A percentile compares a stretch with the other conserved stretches of the same genome.
Conservation (phyloP, 2,329 filamentous ascomycete genomes). For the Trichoderma koningiopsis region DNA sequence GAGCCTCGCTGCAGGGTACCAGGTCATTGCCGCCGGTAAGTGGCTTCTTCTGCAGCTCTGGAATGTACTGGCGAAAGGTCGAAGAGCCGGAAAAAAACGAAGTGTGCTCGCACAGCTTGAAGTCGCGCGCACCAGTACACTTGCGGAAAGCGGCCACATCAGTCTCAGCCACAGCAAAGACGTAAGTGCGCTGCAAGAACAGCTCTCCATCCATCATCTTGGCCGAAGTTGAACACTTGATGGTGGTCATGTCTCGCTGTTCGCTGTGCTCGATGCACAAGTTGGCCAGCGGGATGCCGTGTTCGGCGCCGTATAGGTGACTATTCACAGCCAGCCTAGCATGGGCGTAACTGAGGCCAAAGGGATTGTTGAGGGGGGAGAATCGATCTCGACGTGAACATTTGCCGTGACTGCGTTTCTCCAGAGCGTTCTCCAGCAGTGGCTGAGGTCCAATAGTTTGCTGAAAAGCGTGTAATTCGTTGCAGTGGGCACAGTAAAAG, state of each 20-base stretch:
- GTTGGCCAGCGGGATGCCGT: conserved; percentile 29
- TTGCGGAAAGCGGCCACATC: conserved; percentile 26
- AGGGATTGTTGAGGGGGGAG: conserved; percentile 29
- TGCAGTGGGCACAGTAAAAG: conserved; percentile 31
- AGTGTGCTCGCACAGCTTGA: conserved; percentile 32
- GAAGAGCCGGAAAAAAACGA: conserved; percentile 29
- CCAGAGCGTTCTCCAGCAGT: background rate
- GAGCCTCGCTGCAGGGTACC: conserved; percentile 27
- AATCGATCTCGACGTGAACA: conserved; percentile 29
- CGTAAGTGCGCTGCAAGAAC: conserved; percentile 29
- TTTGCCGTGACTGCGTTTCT: background rate
- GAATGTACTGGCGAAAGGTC: conserved; percentile 29
- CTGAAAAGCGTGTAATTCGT: conserved; percentile 29
- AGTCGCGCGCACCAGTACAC: conserved; percentile 29
- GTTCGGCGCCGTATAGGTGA: conserved; percentile 30
- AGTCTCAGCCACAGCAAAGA: conserved; percentile 24
- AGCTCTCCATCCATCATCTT: conserved; percentile 30
- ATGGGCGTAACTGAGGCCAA: conserved; percentile 29
- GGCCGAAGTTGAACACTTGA: conserved; percentile 30
- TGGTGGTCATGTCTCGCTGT: conserved; percentile 14
- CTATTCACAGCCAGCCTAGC: conserved; percentile 31
- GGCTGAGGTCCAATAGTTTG: conserved; percentile 26
- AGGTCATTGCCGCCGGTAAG: conserved; percentile 21
- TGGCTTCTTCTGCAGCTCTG: conserved; percentile 28
- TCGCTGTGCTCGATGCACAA: conserved; percentile 28